phyloP scores from a whole-genome alignment of 495 filamentous ascomycete species.

The Hypomontagnella submonticulosa region DNA sequence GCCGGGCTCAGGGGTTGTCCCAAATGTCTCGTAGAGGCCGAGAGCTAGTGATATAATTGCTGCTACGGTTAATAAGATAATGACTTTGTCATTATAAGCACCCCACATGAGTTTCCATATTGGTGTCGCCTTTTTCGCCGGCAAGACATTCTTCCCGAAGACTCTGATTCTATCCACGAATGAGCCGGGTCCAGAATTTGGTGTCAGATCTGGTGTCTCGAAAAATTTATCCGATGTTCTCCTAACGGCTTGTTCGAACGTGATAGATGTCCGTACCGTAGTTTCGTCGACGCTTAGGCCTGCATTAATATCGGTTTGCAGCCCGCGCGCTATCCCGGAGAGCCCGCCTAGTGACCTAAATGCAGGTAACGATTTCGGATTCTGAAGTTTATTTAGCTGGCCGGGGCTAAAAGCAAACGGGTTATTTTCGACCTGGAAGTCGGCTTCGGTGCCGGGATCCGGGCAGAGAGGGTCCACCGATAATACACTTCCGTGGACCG shows the following conservation, averaged over 20 bases:
- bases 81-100: slow-evolving; percentile 84
- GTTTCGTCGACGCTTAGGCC: slow-evolving; percentile 83
- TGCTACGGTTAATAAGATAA: slow-evolving; percentile 81
- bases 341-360: slow-evolving; percentile 84
- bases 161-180: slow-evolving; percentile 71
- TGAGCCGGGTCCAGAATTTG: slow-evolving; percentile 28
- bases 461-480: slow-evolving; percentile 53
- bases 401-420: slow-evolving; percentile 85
- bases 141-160: slow-evolving; percentile 75
- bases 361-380: slow-evolving; percentile 82
- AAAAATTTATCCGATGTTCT: slow-evolving; percentile 34
- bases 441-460: slow-evolving; percentile 74
- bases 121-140: slow-evolving; percentile 74
- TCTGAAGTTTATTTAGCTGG: slow-evolving; percentile 79
- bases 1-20: slow-evolving; percentile 50
- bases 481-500: slow-evolving; percentile 43
- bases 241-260: slow-evolving; percentile 71
- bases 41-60: slow-evolving; percentile 86
- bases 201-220: slow-evolving; percentile 17
- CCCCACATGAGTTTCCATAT: slow-evolving; percentile 82
- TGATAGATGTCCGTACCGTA: slow-evolving; percentile 68
- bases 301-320: slow-evolving; percentile 72
- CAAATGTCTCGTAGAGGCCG: slow-evolving; percentile 70
- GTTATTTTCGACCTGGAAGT: slow-evolving; percentile 80
- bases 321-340: slow-evolving; percentile 76